Percentiles rank a stretch among this genome's conserved stretches.
phyloP scores from a whole-genome alignment of 2,329 filamentous ascomycete genomes.

The Alternaria triticimaculans region DNA sequence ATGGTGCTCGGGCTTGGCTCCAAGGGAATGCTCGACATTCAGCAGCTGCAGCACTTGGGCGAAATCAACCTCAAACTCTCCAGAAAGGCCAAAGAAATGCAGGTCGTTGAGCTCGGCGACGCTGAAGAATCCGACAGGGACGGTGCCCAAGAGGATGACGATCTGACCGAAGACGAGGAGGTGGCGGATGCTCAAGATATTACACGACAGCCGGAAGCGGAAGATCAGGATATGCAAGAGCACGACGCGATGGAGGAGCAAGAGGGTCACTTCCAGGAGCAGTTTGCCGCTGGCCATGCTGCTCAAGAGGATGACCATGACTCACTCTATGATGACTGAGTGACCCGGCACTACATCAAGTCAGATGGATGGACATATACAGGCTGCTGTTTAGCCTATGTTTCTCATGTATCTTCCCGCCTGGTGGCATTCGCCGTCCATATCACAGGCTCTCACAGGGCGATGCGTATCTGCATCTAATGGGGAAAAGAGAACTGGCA shows the following conservation, averaged over 20 bases:
- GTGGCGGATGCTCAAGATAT: not conserved
- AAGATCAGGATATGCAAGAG: slow-evolving; percentile 7
- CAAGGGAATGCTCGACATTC: slow-evolving; percentile 67
- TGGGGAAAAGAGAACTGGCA: not conserved
- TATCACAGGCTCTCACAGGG: not conserved
- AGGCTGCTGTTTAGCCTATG: not conserved
- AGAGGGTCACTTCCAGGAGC: slow-evolving; percentile 32
- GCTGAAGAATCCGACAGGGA: slow-evolving; percentile 5
- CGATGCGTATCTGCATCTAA: not conserved
- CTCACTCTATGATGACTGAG: slow-evolving; percentile 31
- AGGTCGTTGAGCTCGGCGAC: slow-evolving; percentile 18
- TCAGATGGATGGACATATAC: not conserved
- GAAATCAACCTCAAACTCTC: slow-evolving; percentile 45
- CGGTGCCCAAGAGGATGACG: not conserved
- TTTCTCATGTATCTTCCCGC: not conserved
- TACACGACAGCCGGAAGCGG: not conserved
- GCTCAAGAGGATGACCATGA: slow-evolving; percentile 22
- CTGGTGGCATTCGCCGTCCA: not conserved
- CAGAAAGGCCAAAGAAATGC: slow-evolving; percentile 24
- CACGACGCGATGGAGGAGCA: slow-evolving; percentile 9
- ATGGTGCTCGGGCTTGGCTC: slow-evolving; percentile 55
- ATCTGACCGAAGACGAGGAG: not conserved
- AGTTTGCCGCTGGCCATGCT: slow-evolving; percentile 26
- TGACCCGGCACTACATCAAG: not conserved
- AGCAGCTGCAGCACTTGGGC: slow-evolving; percentile 61